Percentiles rank a stretch among this genome's conserved stretches.
phyloP scores from a whole-genome alignment of 192 early-diverging fungal genomes.

The Umbelopsis isabellina region DNA sequence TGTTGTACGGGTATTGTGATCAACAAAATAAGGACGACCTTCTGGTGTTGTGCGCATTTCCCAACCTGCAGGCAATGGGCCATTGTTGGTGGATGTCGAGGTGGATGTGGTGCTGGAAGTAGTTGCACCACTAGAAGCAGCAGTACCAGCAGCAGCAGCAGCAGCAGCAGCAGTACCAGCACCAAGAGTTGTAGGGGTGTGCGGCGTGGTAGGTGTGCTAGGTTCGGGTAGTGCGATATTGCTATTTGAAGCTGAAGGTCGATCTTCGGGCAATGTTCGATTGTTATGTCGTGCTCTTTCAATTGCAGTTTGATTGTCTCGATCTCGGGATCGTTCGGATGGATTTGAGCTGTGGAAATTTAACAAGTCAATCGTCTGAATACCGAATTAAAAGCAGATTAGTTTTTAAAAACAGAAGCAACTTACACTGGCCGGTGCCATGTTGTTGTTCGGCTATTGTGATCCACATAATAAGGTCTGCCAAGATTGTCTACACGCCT shows the following conservation, averaged over 20 bases:
- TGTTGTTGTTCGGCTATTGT: constrained; percentile 91
- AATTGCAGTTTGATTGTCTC: constrained; percentile 61
- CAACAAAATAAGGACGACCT: constrained; percentile 85
- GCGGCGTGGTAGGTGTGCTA: constrained; percentile 31
- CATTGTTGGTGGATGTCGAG: constrained; percentile 56
- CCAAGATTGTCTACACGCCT: constrained; percentile 89
- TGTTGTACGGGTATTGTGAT: constrained; percentile 84
- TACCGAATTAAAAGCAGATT: neutral
- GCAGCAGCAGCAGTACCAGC: constrained; percentile 1
- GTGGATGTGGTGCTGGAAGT: constrained; percentile 29
- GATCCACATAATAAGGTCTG: constrained; percentile 96
- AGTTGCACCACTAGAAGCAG: neutral
- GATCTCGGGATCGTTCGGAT: constrained; percentile 36
- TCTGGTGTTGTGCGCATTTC: constrained; percentile 33
- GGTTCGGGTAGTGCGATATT: neutral
- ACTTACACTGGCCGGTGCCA: constrained; percentile 70
- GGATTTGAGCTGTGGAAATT: neutral
- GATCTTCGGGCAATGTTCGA: constrained; percentile 76
- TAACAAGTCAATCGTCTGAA: neutral
- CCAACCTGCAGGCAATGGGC: constrained; percentile 84
- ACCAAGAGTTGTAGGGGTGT: constrained; percentile 29
- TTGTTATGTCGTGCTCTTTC: constrained; percentile 81
- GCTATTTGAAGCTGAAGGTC: constrained; percentile 21
- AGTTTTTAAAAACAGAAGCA: too few relatives aligned
- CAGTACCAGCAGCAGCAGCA: constrained; percentile 15